phyloP scores from a whole-genome alignment of 1,284 basidiomycete genomes.

The Ustilago shanxiensis region DNA sequence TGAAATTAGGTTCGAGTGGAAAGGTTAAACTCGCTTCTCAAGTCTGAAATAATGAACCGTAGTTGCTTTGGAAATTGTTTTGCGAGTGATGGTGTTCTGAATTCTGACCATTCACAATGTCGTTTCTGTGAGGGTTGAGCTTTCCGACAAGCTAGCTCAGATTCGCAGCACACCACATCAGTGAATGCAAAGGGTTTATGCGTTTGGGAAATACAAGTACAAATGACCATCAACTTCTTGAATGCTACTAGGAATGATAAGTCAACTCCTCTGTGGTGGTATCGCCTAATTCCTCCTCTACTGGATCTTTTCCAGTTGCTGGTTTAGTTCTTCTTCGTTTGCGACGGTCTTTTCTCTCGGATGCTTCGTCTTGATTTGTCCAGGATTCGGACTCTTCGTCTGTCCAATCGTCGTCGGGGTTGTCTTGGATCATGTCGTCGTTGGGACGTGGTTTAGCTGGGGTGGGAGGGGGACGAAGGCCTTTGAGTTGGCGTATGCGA shows the following conservation, averaged over 20 bases:
- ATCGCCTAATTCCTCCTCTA: conserved; percentile 1
- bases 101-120: too few species aligned
- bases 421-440: conserved; percentile 23
- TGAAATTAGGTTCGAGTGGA: conserved; percentile 68
- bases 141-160: too few species aligned
- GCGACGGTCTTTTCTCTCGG: conserved; percentile 26
- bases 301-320: neutral
- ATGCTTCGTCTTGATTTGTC: conserved; percentile 8
- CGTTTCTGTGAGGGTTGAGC: too few species aligned
- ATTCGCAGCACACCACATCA: too few species aligned
- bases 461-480: too few species aligned
- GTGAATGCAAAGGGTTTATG: too few species aligned
- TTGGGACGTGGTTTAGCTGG: neutral
- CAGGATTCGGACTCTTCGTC: conserved; percentile 27
- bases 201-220: neutral
- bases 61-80: too few species aligned
- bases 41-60: too few species aligned
- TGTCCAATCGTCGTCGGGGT: conserved; percentile 43
- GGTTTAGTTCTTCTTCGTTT: conserved; percentile 17
- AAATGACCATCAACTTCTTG: neutral
- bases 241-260: conserved; percentile 35
- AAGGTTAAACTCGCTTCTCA: conserved; percentile 19
- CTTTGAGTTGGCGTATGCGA: conserved; percentile 26
- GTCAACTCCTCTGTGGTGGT: conserved; percentile 1
- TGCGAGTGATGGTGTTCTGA: too few species aligned